Percentiles rank a stretch among this genome's conserved stretches.
phyloP scores from a whole-genome alignment of 495 filamentous ascomycete species.

The Pseudoneurospora amorphoporcata region DNA sequence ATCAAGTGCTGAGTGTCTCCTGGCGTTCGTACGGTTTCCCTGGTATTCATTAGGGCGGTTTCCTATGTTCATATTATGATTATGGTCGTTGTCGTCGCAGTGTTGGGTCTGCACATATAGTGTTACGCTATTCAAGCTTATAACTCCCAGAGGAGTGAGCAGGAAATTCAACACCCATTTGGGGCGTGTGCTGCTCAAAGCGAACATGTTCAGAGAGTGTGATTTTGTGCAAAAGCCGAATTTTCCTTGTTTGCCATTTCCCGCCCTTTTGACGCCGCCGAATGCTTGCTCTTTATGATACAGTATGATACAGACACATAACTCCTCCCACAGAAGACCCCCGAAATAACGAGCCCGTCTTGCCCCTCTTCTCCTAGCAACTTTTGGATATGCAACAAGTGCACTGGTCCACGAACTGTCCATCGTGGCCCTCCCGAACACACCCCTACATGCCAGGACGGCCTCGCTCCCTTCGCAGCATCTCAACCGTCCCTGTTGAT shows the following conservation, averaged over 20 bases:
- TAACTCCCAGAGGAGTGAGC: neutral
- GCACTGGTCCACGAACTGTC: neutral
- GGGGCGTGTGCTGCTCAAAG: neutral
- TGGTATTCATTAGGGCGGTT: neutral
- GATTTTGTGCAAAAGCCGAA: neutral
- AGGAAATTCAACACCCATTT: neutral
- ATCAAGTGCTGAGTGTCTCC: slow-evolving; percentile 46
- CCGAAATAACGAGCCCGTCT: neutral
- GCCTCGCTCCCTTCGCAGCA: neutral
- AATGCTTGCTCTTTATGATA: neutral
- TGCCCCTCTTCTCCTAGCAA: neutral
- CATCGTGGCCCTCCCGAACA: neutral
- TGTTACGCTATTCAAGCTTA: neutral
- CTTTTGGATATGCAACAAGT: neutral
- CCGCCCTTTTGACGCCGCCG: neutral
- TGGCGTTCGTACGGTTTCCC: slow-evolving; percentile 14
- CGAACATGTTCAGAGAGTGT: neutral
- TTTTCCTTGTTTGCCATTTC: neutral
- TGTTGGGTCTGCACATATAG: neutral
- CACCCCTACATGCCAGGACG: neutral
- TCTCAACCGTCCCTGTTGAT: slow-evolving; percentile 1
- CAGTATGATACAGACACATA: neutral
- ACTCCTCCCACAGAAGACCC: neutral
- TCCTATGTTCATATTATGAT: slow-evolving; percentile 1
- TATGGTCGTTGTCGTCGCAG: neutral